Conservation (phyloP, 176 grass and related monocot species). For the Pharus latifolius region DNA sequence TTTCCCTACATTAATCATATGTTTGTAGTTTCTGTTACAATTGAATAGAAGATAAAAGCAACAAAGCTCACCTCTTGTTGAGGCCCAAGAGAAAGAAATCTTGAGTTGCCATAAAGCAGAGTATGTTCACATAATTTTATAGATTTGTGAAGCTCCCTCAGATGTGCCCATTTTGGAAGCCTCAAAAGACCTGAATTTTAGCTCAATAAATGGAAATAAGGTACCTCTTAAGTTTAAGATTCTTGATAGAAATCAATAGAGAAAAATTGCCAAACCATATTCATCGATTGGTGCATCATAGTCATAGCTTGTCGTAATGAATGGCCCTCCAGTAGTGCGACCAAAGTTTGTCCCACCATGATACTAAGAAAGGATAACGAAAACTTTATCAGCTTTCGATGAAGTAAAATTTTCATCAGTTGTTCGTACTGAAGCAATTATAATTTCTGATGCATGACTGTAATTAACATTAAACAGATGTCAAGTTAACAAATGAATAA, state of each 20-base stretch:
- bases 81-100: slow-evolving; percentile 42
- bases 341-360: slow-evolving; percentile 97
- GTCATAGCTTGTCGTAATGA: slow-evolving; percentile 99
- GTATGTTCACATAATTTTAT: slow-evolving; percentile 77
- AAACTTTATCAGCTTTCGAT: slow-evolving; percentile 6
- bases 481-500: neutral
- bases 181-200: slow-evolving; percentile 58
- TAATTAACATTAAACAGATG: neutral
- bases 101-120: slow-evolving; percentile 68
- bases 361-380: slow-evolving; percentile 49
- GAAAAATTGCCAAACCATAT: slow-evolving; percentile 52
- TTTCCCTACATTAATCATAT: too few relatives aligned
- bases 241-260: neutral
- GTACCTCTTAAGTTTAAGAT: neutral
- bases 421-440: neutral
- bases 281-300: slow-evolving; percentile 99
- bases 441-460: neutral
- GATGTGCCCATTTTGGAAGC: slow-evolving; percentile 92
- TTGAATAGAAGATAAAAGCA: neutral
- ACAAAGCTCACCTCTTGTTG: slow-evolving; percentile 61
- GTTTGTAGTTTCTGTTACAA: neutral
- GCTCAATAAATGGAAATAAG: neutral
- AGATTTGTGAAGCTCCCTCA: slow-evolving; percentile 86
- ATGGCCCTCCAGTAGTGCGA: slow-evolving; percentile 88
- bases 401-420: neutral